Evolutionary conservation across 257 asterid genomes (phyloP), one percentile per base, ranked within the genome.

Genomic region (Solanum verrucosum): DNA sequence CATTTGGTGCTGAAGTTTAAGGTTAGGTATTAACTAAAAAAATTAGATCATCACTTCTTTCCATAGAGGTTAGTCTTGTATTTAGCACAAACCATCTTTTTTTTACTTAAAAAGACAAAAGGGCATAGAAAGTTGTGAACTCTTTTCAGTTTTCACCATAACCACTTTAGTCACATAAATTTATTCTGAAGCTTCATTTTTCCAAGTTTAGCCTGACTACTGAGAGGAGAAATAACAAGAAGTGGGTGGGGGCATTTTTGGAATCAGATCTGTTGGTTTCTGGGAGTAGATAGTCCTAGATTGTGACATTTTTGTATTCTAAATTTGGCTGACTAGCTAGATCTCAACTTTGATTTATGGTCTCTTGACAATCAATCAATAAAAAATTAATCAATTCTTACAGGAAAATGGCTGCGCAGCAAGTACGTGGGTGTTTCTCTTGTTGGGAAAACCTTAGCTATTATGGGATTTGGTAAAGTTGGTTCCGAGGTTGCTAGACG

Each of bases 381-480:
- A 71, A 33, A 34, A 11, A 33, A 33, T 74, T 73, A 25, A 75
- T 15, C 37, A 15, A 40, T 31, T 75, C 87, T 85, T 79, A 42
- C 92, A 97, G 99, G 99, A 82, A 91, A 95, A 91, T 97, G 99
- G 99, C 93, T 90, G 81, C 95, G 94, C 18, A 92, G 84, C 90
- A 92, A 92, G 90, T 92, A 90, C 56, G 94, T 92, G n/a, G 94
- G 94, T 40, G 99, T 97, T 78, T 97, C 99, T 40, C 89, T 97
- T 83, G 99, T 96, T 52, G 99, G 99, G 88, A 97, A 97, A 92
- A 97, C 99, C 34, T 21, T 97, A 89, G 98, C 98, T 9, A 92
- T 97, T 56, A 93, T 97, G 99, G 99, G 99, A 71, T 97, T 97
- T 46, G 99, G 99, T 37, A 97, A 97, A 88, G 99, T 97, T 89